A percentile compares a stretch with the other conserved stretches of the same genome.
Conservation (phyloP, 257 asterid genomes). For the Knoxia roxburghii region DNA sequence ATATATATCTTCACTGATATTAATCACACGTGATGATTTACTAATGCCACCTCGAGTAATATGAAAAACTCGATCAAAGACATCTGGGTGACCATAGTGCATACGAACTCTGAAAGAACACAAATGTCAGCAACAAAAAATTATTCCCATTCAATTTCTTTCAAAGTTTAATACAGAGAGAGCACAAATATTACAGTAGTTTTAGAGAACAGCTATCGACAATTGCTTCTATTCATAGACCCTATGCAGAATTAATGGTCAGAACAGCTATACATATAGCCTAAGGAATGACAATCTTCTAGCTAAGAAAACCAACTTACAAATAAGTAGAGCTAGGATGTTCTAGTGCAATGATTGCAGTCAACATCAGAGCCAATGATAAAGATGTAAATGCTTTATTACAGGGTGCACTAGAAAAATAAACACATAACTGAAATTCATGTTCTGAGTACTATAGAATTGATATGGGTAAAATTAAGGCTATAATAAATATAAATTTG, state of each 20-base stretch:
- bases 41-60: conserved; percentile 97
- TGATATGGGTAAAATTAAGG: background rate
- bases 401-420: background rate
- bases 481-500: background rate
- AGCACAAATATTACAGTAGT: background rate
- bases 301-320: background rate
- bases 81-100: conserved; percentile 99
- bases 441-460: background rate
- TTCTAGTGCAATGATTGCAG: background rate
- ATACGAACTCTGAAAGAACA: conserved; percentile 75
- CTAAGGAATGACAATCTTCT: background rate
- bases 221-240: background rate
- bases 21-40: conserved; percentile 93
- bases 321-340: no score
- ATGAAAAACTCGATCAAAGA: conserved; percentile 89
- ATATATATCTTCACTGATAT: conserved; percentile 93
- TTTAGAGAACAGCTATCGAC: background rate
- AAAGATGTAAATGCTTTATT: background rate
- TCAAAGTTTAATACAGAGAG: background rate
- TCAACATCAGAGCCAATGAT: background rate
- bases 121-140: conserved; percentile 3
- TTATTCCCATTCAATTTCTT: background rate
- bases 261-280: background rate
- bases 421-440: background rate
- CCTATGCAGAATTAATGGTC: background rate